A percentile compares a stretch with the other conserved stretches of the same genome.
Conservation (phyloP, 2,329 filamentous ascomycete species). For the Xylaria sp. region DNA sequence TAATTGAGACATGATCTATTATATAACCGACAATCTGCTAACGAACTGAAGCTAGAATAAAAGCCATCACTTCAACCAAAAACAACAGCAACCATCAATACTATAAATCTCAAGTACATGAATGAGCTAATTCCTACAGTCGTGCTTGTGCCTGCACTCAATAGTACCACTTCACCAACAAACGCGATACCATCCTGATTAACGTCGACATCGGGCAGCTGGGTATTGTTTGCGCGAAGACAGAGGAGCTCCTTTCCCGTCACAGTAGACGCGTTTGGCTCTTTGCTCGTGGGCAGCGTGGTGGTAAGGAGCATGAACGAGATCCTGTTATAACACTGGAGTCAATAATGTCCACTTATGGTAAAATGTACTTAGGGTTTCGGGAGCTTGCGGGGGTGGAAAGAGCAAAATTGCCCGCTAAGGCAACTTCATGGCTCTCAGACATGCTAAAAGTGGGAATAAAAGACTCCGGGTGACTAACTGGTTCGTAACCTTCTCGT, state of each 20-base stretch:
- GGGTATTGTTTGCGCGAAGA: neutral
- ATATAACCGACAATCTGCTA: neutral
- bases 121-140: neutral
- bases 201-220: neutral
- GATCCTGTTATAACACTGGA: too few relatives aligned
- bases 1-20: too few relatives aligned
- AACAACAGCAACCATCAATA: neutral
- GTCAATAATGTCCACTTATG: too few relatives aligned
- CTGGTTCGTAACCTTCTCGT: neutral
- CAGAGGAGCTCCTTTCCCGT: neutral
- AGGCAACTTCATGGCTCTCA: too few relatives aligned
- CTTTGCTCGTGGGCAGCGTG: neutral
- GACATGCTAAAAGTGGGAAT: too few relatives aligned
- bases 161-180: constrained; percentile 2
- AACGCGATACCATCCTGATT: neutral
- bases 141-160: neutral
- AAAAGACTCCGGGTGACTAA: too few relatives aligned
- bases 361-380: too few relatives aligned
- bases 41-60: neutral
- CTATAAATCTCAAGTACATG: neutral
- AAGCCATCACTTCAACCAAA: neutral
- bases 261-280: neutral
- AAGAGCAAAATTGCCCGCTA: too few relatives aligned
- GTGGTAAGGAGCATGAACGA: neutral
- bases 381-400: too few relatives aligned